phyloP scores from a whole-genome alignment of 225 moss, liverwort and hornwort genomes.

The Rhytidiadelphus loreus region DNA sequence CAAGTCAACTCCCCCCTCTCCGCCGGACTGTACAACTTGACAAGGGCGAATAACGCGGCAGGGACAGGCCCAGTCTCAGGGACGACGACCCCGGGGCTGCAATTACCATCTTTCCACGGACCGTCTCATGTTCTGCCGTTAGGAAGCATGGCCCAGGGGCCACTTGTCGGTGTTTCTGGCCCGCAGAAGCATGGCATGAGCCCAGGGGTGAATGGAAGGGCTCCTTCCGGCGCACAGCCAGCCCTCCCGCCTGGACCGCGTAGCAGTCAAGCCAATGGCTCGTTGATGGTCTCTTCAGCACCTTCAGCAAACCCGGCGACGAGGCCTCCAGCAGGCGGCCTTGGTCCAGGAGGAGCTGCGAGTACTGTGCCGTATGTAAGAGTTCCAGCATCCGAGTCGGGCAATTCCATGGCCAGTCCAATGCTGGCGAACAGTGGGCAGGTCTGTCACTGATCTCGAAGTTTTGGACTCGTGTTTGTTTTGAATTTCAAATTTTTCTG shows the following conservation, averaged over 20 bases:
- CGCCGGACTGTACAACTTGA: constrained; percentile 24
- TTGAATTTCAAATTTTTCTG: not conserved
- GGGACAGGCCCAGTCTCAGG: constrained; percentile 4
- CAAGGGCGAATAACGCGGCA: not conserved
- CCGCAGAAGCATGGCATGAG: constrained; percentile 2
- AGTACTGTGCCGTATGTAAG: not conserved
- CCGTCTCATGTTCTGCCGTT: constrained; percentile 1
- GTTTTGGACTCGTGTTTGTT: not conserved
- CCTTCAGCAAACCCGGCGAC: not conserved
- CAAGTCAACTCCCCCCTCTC: constrained; percentile 19
- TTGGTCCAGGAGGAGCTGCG: not conserved
- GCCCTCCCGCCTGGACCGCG: constrained; percentile 2
- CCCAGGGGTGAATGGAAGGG: constrained; percentile 9
- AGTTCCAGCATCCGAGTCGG: not conserved
- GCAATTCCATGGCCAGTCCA: constrained; percentile 1
- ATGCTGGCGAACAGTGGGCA: constrained; percentile 2
- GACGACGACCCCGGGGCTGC: constrained; percentile 14
- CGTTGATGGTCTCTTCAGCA: not conserved
- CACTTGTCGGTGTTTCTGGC: not conserved
- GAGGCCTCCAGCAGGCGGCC: not conserved
- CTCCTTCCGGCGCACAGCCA: not conserved
- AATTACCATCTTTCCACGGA: constrained; percentile 11
- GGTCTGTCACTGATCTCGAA: not conserved
- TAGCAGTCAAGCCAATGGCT: constrained; percentile 2
- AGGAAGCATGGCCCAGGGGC: constrained; percentile 1